Conservation (phyloP, 306 rosid genomes). For the Lathyrus tuberosus region DNA sequence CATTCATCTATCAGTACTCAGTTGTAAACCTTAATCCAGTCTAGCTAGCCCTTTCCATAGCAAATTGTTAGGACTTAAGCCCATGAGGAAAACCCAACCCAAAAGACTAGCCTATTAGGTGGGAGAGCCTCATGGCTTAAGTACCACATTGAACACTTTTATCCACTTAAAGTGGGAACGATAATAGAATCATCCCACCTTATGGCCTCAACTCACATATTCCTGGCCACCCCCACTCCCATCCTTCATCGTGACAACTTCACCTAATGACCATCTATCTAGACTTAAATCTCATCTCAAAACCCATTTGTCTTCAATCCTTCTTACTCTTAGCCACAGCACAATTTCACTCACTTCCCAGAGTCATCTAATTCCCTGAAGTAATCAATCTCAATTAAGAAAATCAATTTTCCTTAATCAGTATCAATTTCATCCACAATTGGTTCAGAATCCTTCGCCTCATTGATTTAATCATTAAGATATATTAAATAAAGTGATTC, state of each 20-base stretch:
- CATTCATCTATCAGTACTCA: too few relatives aligned
- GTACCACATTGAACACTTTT: too few relatives aligned
- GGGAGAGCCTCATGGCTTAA: too few relatives aligned
- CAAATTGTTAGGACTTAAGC: too few relatives aligned
- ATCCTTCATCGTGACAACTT: background rate
- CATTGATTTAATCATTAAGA: constrained; percentile 5
- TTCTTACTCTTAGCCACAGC: too few relatives aligned
- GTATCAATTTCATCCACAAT: constrained; percentile 1
- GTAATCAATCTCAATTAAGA: constrained; percentile 9
- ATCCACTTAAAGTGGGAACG: too few relatives aligned
- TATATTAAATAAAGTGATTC: constrained; percentile 21
- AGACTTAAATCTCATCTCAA: background rate
- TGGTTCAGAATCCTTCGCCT: constrained; percentile 12
- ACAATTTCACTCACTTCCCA: background rate
- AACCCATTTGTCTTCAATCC: background rate
- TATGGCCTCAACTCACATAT: background rate
- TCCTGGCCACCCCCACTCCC: constrained; percentile 3
- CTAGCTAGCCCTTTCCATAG: too few relatives aligned
- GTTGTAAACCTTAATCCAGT: too few relatives aligned
- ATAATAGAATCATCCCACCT: background rate
- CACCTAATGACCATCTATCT: background rate
- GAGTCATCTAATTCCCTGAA: background rate
- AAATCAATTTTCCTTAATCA: background rate
- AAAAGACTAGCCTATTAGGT: too few relatives aligned
- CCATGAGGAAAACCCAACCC: too few relatives aligned